phyloP scores from a whole-genome alignment of 768 basidiomycete genomes.

The Naganishia onofrii region DNA sequence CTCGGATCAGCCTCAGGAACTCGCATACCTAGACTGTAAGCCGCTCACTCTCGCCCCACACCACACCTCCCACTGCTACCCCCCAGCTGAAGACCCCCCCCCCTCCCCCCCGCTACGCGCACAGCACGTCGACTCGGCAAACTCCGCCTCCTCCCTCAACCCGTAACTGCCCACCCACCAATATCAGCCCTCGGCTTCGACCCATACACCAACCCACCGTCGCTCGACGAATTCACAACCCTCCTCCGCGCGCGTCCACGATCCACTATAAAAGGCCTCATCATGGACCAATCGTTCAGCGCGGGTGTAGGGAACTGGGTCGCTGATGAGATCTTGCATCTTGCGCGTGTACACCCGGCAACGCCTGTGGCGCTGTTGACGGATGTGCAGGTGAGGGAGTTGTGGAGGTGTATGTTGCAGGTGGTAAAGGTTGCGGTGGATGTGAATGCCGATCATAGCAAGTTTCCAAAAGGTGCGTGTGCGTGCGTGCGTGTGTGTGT shows the following conservation, averaged over 20 bases:
- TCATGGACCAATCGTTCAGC: conserved; percentile 74
- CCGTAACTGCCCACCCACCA: conserved; percentile 62
- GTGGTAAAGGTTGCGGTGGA: conserved; percentile 65
- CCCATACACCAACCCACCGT: conserved; percentile 68
- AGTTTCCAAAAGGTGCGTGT: conserved; percentile 69
- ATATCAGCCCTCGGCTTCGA: conserved; percentile 74
- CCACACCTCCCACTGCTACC: not conserved
- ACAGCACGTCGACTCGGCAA: conserved; percentile 66
- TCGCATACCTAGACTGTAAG: conserved; percentile 66
- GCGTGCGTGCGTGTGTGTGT: too few species aligned
- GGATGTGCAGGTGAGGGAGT: conserved; percentile 56
- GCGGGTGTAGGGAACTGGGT: conserved; percentile 83
- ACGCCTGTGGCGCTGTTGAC: conserved; percentile 63
- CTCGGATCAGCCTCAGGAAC: conserved; percentile 54
- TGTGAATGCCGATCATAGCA: conserved; percentile 66
- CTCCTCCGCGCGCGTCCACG: conserved; percentile 58
- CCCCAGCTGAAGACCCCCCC: not conserved
- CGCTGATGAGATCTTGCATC: conserved; percentile 71
- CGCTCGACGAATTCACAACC: conserved; percentile 58
- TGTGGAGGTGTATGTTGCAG: conserved; percentile 60
- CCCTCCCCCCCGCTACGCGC: not conserved
- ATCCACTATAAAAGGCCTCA: conserved; percentile 70
- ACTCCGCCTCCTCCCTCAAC: conserved; percentile 63
- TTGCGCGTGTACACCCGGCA: conserved; percentile 70
- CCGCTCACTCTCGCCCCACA: conserved; percentile 15